phyloP scores from a whole-genome alignment of 1,284 basidiomycete species.

The Inonotus obliquus region DNA sequence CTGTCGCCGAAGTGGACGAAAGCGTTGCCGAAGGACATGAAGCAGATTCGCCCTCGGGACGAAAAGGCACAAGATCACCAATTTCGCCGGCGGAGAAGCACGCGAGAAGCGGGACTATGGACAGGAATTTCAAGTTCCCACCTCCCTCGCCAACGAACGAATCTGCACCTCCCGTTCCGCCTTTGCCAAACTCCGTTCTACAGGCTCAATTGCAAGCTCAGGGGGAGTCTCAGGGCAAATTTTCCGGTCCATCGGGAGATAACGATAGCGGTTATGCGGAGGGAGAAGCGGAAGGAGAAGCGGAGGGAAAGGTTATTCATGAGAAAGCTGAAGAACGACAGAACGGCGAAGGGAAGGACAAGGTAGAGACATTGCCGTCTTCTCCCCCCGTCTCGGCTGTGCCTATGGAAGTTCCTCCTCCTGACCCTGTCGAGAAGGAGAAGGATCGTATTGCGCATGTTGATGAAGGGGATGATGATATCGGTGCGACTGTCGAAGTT shows the following conservation, averaged over 20 bases:
- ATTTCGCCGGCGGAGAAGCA: constrained; percentile 24
- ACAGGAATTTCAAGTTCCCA: constrained; percentile 73
- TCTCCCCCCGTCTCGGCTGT: constrained; percentile 39
- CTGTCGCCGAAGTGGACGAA: constrained; percentile 17
- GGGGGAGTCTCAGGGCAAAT: constrained; percentile 9
- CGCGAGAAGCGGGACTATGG: constrained; percentile 63
- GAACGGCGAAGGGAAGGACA: constrained; percentile 14
- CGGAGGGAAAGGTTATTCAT: not conserved
- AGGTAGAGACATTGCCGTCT: constrained; percentile 27
- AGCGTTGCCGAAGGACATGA: constrained; percentile 31
- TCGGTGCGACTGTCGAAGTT: constrained; percentile 71
- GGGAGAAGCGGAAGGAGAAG: not conserved
- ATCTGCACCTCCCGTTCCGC: constrained; percentile 25
- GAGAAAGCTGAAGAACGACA: constrained; percentile 14
- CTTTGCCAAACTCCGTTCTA: constrained; percentile 19
- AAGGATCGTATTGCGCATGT: constrained; percentile 41
- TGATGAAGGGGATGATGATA: constrained; percentile 51
- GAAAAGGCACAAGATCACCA: constrained; percentile 13
- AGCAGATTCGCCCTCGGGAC: constrained; percentile 24
- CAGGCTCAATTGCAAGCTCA: constrained; percentile 7
- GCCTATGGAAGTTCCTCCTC: constrained; percentile 63
- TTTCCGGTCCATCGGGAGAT: constrained; percentile 8
- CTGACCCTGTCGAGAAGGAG: constrained; percentile 74
- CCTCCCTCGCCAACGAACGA: constrained; percentile 31
- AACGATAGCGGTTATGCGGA: constrained; percentile 4